A percentile compares a stretch with the other conserved stretches of the same genome.
These are phyloP conservation scores for Deuterostichococcus epilithicus DNA, from an alignment of 139 green algal genomes.

Conservation along the genomic window DNA sequence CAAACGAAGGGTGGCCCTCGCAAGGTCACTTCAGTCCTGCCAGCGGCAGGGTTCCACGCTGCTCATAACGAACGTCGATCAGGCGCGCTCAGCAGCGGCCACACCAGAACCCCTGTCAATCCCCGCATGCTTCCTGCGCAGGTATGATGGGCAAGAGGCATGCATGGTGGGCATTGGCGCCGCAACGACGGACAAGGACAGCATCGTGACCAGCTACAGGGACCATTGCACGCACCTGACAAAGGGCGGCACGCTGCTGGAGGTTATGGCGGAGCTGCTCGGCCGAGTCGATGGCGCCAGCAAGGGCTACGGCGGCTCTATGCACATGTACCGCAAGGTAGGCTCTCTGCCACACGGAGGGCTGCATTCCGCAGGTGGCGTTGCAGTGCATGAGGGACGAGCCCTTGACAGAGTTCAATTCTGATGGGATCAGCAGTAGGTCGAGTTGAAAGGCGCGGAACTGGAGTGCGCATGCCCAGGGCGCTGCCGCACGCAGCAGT, in stretches of 20 bases:
- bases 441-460: too few relatives aligned
- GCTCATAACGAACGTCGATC: too few relatives aligned
- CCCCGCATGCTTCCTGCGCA: not conserved
- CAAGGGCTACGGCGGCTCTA: slow-evolving; percentile 89
- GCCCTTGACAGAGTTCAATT: too few relatives aligned
- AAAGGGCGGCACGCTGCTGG: slow-evolving; percentile 75
- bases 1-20: too few relatives aligned
- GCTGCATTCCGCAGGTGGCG: not conserved
- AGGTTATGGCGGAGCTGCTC: slow-evolving; percentile 95
- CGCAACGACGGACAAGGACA: slow-evolving; percentile 78
- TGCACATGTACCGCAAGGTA: slow-evolving; percentile 87
- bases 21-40: too few relatives aligned
- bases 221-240: slow-evolving; percentile 94
- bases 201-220: slow-evolving; percentile 96
- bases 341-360: not conserved
- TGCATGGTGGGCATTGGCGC: slow-evolving; percentile 91
- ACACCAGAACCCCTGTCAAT: not conserved
- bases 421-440: not conserved
- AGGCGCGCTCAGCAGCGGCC: too few relatives aligned
- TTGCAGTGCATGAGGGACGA: too few relatives aligned
- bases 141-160: slow-evolving; percentile 91
- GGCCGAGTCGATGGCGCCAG: slow-evolving; percentile 67
- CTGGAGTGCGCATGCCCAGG: too few relatives aligned
- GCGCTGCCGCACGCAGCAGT: too few relatives aligned
- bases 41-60: too few relatives aligned